These are phyloP conservation scores for Pestalotiopsis sp. DNA, from an alignment of 2,329 filamentous ascomycete genomes.

Conservation along the genomic window DNA sequence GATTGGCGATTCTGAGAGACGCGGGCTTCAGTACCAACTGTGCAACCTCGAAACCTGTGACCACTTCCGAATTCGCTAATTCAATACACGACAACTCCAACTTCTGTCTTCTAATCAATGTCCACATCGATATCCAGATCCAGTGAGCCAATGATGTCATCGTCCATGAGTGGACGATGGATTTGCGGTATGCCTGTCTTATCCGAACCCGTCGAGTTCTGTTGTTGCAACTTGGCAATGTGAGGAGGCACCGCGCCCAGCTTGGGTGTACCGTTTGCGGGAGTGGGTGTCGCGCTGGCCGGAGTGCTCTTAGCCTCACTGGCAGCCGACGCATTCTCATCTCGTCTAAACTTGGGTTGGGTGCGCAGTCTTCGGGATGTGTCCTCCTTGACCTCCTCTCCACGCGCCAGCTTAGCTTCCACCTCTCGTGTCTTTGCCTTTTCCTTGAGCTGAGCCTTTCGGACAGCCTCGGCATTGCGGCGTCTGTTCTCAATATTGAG, in stretches of 20 bases:
- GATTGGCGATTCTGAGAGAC: neutral
- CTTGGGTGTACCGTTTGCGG: constrained; percentile 55
- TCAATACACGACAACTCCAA: neutral
- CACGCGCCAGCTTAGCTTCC: constrained; percentile 61
- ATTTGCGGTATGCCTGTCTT: constrained; percentile 66
- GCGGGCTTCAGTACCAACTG: neutral
- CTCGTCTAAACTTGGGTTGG: constrained; percentile 49
- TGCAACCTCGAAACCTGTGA: neutral
- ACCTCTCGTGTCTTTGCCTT: constrained; percentile 61
- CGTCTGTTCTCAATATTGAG: constrained; percentile 84
- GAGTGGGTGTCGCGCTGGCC: constrained; percentile 50
- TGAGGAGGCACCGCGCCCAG: constrained; percentile 47
- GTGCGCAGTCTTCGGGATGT: constrained; percentile 64
- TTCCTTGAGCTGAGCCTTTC: constrained; percentile 85
- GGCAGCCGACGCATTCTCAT: constrained; percentile 18
- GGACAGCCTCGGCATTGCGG: constrained; percentile 85
- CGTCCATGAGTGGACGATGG: constrained; percentile 80
- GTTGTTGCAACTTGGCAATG: constrained; percentile 53
- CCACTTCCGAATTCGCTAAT: neutral
- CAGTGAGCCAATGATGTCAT: constrained; percentile 86
- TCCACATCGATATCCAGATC: constrained; percentile 93
- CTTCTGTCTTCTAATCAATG: constrained; percentile 50
- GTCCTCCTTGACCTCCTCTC: constrained; percentile 57
- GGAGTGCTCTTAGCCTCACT: constrained; percentile 36
- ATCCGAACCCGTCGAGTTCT: constrained; percentile 55